Percentiles rank a stretch among this genome's conserved stretches.
phyloP scores from a whole-genome alignment of 1,139 yeast species.

The Saccharomycopsis hybrid region DNA sequence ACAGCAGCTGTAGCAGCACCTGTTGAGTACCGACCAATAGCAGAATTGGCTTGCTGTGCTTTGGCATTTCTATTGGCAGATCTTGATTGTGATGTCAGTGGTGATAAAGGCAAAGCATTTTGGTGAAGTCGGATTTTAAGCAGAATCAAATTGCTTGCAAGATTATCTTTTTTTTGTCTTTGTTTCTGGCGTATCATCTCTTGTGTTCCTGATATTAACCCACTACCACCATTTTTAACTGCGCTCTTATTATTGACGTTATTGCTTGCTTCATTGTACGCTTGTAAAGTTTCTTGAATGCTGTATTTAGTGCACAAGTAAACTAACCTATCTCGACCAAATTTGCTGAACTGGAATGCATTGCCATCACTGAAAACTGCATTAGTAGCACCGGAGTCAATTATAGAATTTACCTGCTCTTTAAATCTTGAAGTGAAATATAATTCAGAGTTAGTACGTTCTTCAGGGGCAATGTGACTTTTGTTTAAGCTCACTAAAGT shows the following conservation, averaged over 20 bases:
- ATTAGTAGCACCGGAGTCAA: conserved; percentile 21
- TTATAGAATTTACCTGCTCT: conserved; percentile 24
- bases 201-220: neutral
- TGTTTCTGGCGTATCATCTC: too few relatives aligned
- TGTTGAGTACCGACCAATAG: too few relatives aligned
- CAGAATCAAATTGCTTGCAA: neutral
- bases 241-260: neutral
- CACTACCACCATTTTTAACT: neutral
- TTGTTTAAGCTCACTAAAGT: conserved; percentile 49
- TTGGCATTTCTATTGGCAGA: neutral
- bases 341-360: neutral
- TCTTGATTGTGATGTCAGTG: neutral
- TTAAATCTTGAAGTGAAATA: conserved; percentile 53
- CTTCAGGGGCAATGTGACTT: conserved; percentile 37
- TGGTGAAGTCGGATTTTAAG: too few relatives aligned
- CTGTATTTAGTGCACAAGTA: neutral
- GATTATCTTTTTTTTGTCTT: too few relatives aligned
- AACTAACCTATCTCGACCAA: neutral
- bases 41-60: neutral
- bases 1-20: too few relatives aligned
- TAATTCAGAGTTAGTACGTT: conserved; percentile 59
- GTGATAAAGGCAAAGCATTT: too few relatives aligned
- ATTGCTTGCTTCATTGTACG: neutral
- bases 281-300: neutral
- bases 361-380: conserved; percentile 21